Evolutionary conservation across 2,329 filamentous ascomycete species (phyloP), one percentile per base, ranked within the genome.

Genomic region (Celoporthe dispersa): DNA sequence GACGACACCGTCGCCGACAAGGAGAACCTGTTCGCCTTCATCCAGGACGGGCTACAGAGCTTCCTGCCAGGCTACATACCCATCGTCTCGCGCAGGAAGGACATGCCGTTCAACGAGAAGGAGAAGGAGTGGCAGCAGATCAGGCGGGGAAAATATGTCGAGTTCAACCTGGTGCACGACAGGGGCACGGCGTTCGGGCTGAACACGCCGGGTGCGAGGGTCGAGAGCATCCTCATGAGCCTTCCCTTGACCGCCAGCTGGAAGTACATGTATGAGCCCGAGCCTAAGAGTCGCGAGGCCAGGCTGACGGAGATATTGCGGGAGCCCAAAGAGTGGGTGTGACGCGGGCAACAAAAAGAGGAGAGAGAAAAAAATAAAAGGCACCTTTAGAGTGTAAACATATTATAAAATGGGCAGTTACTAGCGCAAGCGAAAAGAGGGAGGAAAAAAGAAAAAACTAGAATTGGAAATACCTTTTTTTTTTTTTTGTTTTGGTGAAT

Each of bases 61-160:
- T 99, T 99, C 85, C 80, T 98, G 69, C 96, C 96, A 1, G 92
- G 91, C 0, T 99, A 98, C 78, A 76, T 98, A 1, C 95, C 96
- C 37, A 97, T 99, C 74, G 86, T 99, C 70, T 88, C 94, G 78
- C 91, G 87, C 79, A 86, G 96, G 75, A 98, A 97, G 84, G 92
- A 97, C 76, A 94, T 98, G 94, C 90, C 93, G 0, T 99, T 90
- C 77, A 94, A 90, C 0, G 91, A 92, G 63, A 86, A 90, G 75
- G 92, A 98, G 83, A 98, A 97, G 84, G 89, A 93, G 74, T 99
- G 96, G 96, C 96, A 99, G 83, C 96, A 98, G 84, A 86, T 99
- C 73, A 88, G 96, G 64, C 86, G 96, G 74, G 96, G 96, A n/a
- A 87, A 94, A 76, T 99, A 99, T 79, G 96, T 99, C 73, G 96